A percentile compares a stretch with the other conserved stretches of the same genome.
phyloP scores from a whole-genome alignment of 192 early-diverging fungal species.

The Coemansia sp. region DNA sequence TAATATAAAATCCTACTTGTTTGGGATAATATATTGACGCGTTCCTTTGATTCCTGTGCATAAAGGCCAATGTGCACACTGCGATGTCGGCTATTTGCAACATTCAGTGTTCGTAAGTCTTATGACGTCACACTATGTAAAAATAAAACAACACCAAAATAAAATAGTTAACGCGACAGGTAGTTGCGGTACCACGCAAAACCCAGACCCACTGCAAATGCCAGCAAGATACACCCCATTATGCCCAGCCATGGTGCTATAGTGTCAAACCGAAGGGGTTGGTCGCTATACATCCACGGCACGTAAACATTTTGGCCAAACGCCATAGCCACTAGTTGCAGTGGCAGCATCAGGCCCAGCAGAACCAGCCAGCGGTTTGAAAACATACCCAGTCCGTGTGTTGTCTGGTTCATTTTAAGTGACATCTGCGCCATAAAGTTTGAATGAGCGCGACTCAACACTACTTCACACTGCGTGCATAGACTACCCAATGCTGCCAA shows the following conservation, averaged over 20 bases:
- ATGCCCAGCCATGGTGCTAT: constrained; percentile 57
- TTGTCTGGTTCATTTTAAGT: constrained; percentile 64
- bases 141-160: background rate
- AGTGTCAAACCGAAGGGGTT: constrained; percentile 23
- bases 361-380: constrained; percentile 30
- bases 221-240: constrained; percentile 46
- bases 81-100: too few species aligned
- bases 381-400: constrained; percentile 42
- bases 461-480: constrained; percentile 71
- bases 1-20: too few species aligned
- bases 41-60: too few species aligned
- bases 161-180: background rate
- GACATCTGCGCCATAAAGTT: constrained; percentile 83
- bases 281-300: constrained; percentile 52
- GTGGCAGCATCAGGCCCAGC: constrained; percentile 50
- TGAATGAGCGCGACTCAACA: constrained; percentile 68
- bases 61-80: too few species aligned
- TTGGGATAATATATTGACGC: too few species aligned
- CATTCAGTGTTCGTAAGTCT: too few species aligned
- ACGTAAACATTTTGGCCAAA: constrained; percentile 70
- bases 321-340: constrained; percentile 63
- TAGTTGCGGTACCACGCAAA: constrained; percentile 9
- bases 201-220: constrained; percentile 31
- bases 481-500: constrained; percentile 69
- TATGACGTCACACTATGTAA: too few species aligned